Evolutionary conservation across 2,329 filamentous ascomycete genomes (phyloP), one percentile per base, ranked within the genome.

Genomic region (Stenocarpella maydis): DNA sequence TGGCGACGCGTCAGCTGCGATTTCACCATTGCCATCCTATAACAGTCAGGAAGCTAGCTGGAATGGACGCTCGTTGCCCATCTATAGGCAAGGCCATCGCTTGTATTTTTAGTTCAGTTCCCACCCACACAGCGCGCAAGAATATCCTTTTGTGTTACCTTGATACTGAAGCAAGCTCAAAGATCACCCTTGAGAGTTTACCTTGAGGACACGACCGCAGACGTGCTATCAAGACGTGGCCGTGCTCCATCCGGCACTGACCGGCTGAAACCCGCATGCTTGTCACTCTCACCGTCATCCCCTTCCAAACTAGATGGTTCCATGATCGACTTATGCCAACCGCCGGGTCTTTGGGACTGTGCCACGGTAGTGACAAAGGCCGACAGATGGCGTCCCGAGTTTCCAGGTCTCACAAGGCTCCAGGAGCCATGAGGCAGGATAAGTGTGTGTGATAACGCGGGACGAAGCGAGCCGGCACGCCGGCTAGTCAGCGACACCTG

Each of bases 1-100:
- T 63, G 19, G 28, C 31, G 28, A 63, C 43, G 58, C 43, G 58
- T 63, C 28, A 63, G 41, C 58, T 34, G n/a, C 58, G 58, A 31
- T 37, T 10, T 15, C 58, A 34, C 15, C 28, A 31, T 24, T 6
- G n/a, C 43, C 14, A 49, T 12, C 15, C 58, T 19, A 28, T 14
- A 43, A 28, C 21, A 47, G 58, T 31, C 26, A 63, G n/a, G 58
- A 49, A 26, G 58, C 37, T n/a, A n/a, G 41, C 49, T 37, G 58
- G 21, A 24, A 49, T 63, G 28, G 28, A 37, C 8, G 28, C 37
- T 49, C n/a, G 37, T n/a, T 49, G 58, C 43, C 58, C 43, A 19
- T 49, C 28, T 14, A 34, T n/a, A 17, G 43, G 28, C n/a, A 24
- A 37, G 28, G 8, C n/a, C 28, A 45, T 6, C 34, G 34, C 34